These are phyloP conservation scores for Rhazya stricta DNA, from an alignment of 257 asterid species.

Conservation along the genomic window DNA sequence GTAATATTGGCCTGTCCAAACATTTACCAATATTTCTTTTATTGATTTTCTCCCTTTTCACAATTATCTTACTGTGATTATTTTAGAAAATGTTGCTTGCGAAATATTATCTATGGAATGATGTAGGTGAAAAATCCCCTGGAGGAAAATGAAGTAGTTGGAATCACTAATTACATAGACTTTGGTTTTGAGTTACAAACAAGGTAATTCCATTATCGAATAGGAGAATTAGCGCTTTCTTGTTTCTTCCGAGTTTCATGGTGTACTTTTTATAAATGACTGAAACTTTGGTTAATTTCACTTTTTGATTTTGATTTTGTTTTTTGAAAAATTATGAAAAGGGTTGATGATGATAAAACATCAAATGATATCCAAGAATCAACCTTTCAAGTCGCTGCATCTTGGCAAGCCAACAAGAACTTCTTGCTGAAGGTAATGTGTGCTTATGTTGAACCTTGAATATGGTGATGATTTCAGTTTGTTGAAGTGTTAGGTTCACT, in stretches of 20 bases:
- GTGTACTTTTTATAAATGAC: neutral
- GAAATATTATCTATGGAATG: constrained; percentile 14
- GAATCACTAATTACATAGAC: constrained; percentile 88
- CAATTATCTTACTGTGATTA: constrained; percentile 1
- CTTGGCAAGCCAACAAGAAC: constrained; percentile 97
- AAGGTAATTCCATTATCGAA: constrained; percentile 32
- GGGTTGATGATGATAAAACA: constrained; percentile 53
- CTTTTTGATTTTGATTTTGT: constrained; percentile 17
- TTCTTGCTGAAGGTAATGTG: constrained; percentile 62
- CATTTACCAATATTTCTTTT: neutral
- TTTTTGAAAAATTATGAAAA: constrained; percentile 14
- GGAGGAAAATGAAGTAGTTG: constrained; percentile 78
- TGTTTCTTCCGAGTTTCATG: neutral
- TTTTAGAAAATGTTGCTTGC: constrained; percentile 19
- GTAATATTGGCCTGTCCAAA: neutral
- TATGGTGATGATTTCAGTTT: constrained; percentile 1
- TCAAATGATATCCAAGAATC: constrained; percentile 59
- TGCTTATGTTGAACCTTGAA: constrained; percentile 3
- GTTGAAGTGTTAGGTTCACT: constrained; percentile 7
- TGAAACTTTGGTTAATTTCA: constrained; percentile 14
- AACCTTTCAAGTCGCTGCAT: constrained; percentile 83
- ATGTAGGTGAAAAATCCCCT: constrained; percentile 75
- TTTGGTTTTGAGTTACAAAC: constrained; percentile 91
- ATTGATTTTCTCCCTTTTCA: neutral
- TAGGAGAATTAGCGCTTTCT: neutral